phyloP scores from a whole-genome alignment of 2,329 filamentous ascomycete species.

The Pseudomassariella vexata region DNA sequence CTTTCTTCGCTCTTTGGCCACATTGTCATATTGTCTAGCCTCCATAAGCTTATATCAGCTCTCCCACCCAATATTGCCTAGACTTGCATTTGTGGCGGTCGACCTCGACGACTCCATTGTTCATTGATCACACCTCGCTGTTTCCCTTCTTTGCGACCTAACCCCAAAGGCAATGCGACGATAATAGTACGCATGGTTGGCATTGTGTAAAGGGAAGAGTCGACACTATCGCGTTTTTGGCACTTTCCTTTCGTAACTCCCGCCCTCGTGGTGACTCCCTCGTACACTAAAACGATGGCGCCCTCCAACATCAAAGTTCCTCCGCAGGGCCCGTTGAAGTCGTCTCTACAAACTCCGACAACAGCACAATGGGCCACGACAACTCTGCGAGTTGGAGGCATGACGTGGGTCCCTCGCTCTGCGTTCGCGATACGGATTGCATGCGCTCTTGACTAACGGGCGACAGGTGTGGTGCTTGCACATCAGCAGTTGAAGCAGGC shows the following conservation, averaged over 20 bases:
- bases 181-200: slow-evolving; percentile 6
- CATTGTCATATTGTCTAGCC: too few relatives aligned
- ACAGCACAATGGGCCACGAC: slow-evolving; percentile 77
- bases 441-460: slow-evolving; percentile 21
- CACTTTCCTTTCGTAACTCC: slow-evolving; percentile 1
- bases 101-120: slow-evolving; percentile 1
- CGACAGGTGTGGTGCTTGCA: slow-evolving; percentile 78
- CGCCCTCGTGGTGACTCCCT: slow-evolving; percentile 1
- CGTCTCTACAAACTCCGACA: slow-evolving; percentile 25
- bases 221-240: slow-evolving; percentile 1
- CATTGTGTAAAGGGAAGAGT: slow-evolving; percentile 2
- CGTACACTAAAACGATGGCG: slow-evolving; percentile 35
- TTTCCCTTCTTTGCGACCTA: not conserved
- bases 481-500: slow-evolving; percentile 87
- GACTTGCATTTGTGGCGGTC: too few relatives aligned
- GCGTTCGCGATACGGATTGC: not conserved
- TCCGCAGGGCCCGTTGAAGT: slow-evolving; percentile 24
- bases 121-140: not conserved
- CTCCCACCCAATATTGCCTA: not conserved
- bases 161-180: too few relatives aligned
- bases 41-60: slow-evolving; percentile 7
- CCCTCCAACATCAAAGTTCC: slow-evolving; percentile 44
- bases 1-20: too few relatives aligned
- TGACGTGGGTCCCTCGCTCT: slow-evolving; percentile 51
- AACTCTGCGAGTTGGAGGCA: slow-evolving; percentile 84